phyloP scores from a whole-genome alignment of 495 filamentous ascomycete genomes.

The Aspergillus hancockii region DNA sequence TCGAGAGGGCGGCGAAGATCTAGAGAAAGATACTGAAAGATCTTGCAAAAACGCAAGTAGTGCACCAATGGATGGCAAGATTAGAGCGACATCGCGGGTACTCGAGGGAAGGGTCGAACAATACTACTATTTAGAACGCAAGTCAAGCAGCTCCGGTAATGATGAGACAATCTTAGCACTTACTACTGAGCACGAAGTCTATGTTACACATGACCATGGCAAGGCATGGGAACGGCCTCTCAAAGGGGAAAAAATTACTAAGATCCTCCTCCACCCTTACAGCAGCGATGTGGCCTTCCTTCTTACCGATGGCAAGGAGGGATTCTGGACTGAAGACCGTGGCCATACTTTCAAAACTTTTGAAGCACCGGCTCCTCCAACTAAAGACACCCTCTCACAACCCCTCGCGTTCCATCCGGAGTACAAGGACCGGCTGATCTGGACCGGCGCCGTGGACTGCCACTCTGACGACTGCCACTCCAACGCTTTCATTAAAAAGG shows the following conservation, averaged over 20 bases:
- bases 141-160: slow-evolving; percentile 56
- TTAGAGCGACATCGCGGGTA: slow-evolving; percentile 51
- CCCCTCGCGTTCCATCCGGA: slow-evolving; percentile 78
- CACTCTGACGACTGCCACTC: slow-evolving; percentile 58
- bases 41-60: slow-evolving; percentile 51
- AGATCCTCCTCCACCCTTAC: slow-evolving; percentile 73
- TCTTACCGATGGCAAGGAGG: slow-evolving; percentile 64
- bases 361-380: slow-evolving; percentile 50
- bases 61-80: slow-evolving; percentile 58
- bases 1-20: slow-evolving; percentile 47
- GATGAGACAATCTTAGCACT: slow-evolving; percentile 88
- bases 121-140: slow-evolving; percentile 85
- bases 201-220: slow-evolving; percentile 78
- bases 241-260: slow-evolving; percentile 60
- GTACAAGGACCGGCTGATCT: slow-evolving; percentile 83
- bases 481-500: slow-evolving; percentile 67
- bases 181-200: slow-evolving; percentile 63
- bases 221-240: slow-evolving; percentile 74
- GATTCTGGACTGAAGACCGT: slow-evolving; percentile 77
- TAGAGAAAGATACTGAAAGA: slow-evolving; percentile 47
- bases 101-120: slow-evolving; percentile 57
- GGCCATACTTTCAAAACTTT: slow-evolving; percentile 69
- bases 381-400: slow-evolving; percentile 38
- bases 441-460: slow-evolving; percentile 72
- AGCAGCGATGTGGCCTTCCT: slow-evolving; percentile 85